Evolutionary conservation across 441 rosid genomes (phyloP), one percentile per base, ranked within the genome.

Genomic region (Brassica hybrid): DNA sequence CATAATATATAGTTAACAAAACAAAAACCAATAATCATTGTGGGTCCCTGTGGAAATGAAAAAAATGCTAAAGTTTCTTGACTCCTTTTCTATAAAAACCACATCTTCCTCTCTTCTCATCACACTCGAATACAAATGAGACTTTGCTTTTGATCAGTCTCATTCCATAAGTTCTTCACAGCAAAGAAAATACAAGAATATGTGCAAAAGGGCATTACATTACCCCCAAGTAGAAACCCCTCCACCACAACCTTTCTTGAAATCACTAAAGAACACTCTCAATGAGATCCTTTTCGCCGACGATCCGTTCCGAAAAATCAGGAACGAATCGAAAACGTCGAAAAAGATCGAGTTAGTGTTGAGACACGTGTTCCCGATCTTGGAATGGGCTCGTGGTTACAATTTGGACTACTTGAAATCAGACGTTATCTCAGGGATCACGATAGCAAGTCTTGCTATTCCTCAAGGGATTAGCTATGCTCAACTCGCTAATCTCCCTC

Each of bases 391-490:
- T 75, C 90, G 90, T 23, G 81, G 77, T 63, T 88, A 88, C 84
- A 85, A 81, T 71, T 85, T 84, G 68, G 52, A 81, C 48, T 87
- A 80, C 69, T 82, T 88, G 83, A 87, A 87, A 66, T 83, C 90
- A 18, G 90, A 88, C 43, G 75, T 85, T 45, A 32, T 88, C 13
- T 81, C 92, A 2, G 92, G 92, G 59, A 84, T 88, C 70, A 88
- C 92, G 30, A 84, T 88, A 54, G 89, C 92, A 74, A 88, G 90
- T 62, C 90, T 88, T 14, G 92, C 92, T 1, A 86, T 88, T 45
- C 92, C 92, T 72, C 92, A 88, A 79, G 92, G 92, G 65, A 88
- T 88, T 45, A 88, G 92, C 74, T 88, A 88, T 36, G 92, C 92
- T 56, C 76, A 70, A 6, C 79, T 88, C n/a, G 92, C 89, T 43